A percentile compares a stretch with the other conserved stretches of the same genome.
Conservation (phyloP, 2,329 filamentous ascomycete species). For the Aspergillus pseudoviridinutans region DNA sequence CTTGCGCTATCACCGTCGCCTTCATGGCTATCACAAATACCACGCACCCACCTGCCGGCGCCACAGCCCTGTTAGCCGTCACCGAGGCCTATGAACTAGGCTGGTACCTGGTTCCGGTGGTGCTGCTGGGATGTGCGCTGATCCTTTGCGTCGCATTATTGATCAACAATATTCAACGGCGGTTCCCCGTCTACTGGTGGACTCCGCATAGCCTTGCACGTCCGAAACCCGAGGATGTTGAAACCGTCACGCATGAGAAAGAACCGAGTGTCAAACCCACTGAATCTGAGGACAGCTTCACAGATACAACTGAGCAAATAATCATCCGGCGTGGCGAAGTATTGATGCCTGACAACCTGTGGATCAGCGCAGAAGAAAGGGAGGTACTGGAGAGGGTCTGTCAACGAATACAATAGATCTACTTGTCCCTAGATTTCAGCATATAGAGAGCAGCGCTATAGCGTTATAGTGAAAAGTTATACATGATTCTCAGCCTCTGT, state of each 20-base stretch:
- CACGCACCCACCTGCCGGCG: constrained; percentile 69
- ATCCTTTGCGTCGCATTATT: constrained; percentile 62
- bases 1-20: constrained; percentile 60
- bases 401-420: constrained; percentile 25
- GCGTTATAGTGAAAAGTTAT: neutral
- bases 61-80: constrained; percentile 67
- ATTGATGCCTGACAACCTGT: constrained; percentile 31
- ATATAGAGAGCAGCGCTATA: neutral
- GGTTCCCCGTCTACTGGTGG: constrained; percentile 68
- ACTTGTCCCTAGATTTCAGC: neutral
- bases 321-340: constrained; percentile 29
- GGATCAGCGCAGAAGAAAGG: constrained; percentile 30
- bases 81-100: constrained; percentile 53
- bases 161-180: constrained; percentile 65
- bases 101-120: constrained; percentile 65
- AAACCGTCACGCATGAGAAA: constrained; percentile 16
- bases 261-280: constrained; percentile 12
- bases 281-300: constrained; percentile 20
- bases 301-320: constrained; percentile 23
- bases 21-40: constrained; percentile 69
- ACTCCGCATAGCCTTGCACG: constrained; percentile 29
- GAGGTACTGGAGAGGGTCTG: constrained; percentile 30
- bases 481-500: neutral
- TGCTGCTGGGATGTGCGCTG: constrained; percentile 57
- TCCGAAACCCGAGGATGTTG: constrained; percentile 11